A percentile compares a stretch with the other conserved stretches of the same genome.
These are phyloP conservation scores for Cucurbita ficifolia DNA, from an alignment of 306 rosid species.

Conservation along the genomic window DNA sequence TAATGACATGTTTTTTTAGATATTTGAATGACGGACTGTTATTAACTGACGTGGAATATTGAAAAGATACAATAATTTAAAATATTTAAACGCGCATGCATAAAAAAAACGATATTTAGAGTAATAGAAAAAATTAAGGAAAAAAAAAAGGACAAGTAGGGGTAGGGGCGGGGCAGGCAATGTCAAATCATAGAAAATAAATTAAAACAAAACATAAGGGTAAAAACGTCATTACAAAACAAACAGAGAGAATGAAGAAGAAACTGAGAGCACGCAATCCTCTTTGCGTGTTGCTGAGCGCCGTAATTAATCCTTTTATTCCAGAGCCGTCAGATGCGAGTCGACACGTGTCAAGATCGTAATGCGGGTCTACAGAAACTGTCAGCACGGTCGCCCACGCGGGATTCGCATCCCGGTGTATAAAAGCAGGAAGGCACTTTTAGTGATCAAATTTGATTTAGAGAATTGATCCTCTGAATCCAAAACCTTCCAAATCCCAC, in stretches of 20 bases:
- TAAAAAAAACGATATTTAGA: too few species aligned
- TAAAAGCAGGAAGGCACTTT: background rate
- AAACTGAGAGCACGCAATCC: background rate
- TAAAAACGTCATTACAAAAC: background rate
- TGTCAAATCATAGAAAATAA: background rate
- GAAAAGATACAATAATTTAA: too few species aligned
- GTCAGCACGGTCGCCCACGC: background rate
- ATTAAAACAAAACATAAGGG: background rate
- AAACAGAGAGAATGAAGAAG: too few species aligned
- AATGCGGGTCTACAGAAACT: background rate
- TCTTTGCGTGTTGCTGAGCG: background rate
- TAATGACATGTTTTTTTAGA: too few species aligned
- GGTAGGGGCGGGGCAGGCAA: background rate
- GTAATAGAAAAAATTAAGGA: background rate
- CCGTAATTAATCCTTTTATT: background rate
- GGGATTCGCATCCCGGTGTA: background rate
- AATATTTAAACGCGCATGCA: too few species aligned
- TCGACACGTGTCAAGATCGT: background rate
- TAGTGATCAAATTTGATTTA: background rate
- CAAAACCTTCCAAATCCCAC: background rate
- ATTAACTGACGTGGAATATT: too few species aligned
- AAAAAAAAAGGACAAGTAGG: background rate
- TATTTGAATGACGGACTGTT: too few species aligned
- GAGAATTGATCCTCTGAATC: background rate
- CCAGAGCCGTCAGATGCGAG: background rate